Evolutionary conservation across 257 asterid species (phyloP), one percentile per base, ranked within the genome.

Genomic region (Leptodermis oblonga): DNA sequence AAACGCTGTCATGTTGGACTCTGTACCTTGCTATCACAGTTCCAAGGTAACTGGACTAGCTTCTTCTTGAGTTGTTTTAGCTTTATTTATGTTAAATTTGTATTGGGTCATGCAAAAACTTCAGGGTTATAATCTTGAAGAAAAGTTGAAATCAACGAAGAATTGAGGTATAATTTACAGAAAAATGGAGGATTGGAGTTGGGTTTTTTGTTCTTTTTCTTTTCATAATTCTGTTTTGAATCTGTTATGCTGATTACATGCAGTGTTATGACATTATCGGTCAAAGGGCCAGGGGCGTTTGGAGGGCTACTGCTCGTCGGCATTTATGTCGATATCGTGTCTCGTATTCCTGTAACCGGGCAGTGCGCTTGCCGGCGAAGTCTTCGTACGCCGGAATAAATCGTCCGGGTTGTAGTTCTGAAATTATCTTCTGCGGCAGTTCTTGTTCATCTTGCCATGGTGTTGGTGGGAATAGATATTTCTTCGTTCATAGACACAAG

Each of bases 261-360:
- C 90, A 93, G 99, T 90, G 92, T 10, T 74, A 69, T 78, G 88
- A 77, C 69, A 43, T 78, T 69, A 39, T 74, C 62, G 77, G 77
- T 71, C 90, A 70, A 78, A 72, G 79, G 49, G 85, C 75, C 76
- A 72, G 79, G 49, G 85, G 76, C 76, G 65, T 92, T 25, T 43
- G 53, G 66, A 73, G 85, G 61, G 70, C 81, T 62, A 67, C 61
- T 59, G 76, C 80, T 37, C 81, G 75, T 49, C 63, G 62, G 45
- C 74, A 72, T 46, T 65, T 74, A 54, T 81, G 45, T 65, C 79
- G 68, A 77, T 75, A 62, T 54, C 72, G 60, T 73, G 72, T 76
- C 53, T 71, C 84, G 3, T 79, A 82, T 72, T 49, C 85, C 68
- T 81, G 78, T 69, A 65, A 77, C 33, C 80, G 69, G 69, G 69